Conservation (phyloP, 2,329 filamentous ascomycete genomes). For the Juglanconis juglandina region DNA sequence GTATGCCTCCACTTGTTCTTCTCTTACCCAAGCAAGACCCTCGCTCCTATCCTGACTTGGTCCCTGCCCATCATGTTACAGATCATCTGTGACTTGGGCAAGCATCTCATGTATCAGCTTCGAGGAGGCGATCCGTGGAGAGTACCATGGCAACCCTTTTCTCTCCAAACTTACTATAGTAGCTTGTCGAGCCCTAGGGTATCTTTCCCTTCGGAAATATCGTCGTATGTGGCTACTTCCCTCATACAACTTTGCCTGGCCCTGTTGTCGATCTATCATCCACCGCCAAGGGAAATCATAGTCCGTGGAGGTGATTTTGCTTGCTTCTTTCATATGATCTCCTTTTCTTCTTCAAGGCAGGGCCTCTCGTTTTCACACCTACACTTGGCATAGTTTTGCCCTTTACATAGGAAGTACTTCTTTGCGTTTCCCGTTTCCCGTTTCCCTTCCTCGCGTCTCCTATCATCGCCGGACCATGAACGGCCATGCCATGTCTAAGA, state of each 20-base stretch:
- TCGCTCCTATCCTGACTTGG: neutral
- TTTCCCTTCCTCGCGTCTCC: conserved; percentile 1
- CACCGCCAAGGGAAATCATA: conserved; percentile 5
- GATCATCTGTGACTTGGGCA: neutral
- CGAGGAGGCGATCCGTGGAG: neutral
- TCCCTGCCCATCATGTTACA: neutral
- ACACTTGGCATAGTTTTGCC: neutral
- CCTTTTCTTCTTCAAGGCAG: conserved; percentile 1
- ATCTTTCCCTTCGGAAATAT: neutral
- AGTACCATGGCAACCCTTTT: neutral
- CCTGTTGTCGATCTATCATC: neutral
- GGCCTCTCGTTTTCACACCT: neutral
- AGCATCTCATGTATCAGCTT: neutral
- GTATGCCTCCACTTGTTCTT: neutral
- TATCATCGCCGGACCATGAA: conserved; percentile 38
- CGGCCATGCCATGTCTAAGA: conserved; percentile 32
- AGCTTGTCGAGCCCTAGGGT: neutral
- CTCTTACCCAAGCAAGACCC: neutral
- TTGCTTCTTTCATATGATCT: neutral
- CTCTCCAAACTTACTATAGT: neutral
- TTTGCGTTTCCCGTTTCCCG: conserved; percentile 3
- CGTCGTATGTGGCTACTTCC: neutral
- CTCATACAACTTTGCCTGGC: neutral
- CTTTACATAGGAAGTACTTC: neutral
- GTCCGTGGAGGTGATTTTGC: neutral